These are phyloP conservation scores for Pestalotiopsis sp. DNA, from an alignment of 2,329 filamentous ascomycete genomes.

Conservation along the genomic window DNA sequence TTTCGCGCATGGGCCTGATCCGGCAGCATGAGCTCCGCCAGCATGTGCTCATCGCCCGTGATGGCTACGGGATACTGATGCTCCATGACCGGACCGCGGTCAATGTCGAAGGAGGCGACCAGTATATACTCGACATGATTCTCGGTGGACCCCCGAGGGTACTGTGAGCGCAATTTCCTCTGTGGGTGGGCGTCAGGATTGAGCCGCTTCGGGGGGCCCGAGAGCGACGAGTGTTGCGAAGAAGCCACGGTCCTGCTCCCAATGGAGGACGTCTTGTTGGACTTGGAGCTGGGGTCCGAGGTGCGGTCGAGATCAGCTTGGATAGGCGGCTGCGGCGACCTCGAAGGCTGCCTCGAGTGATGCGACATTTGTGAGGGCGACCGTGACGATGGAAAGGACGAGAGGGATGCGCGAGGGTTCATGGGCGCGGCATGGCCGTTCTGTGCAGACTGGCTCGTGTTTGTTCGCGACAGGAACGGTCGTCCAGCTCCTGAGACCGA, in stretches of 20 bases:
- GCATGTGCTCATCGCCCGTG: constrained; percentile 95
- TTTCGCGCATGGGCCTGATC: constrained; percentile 94
- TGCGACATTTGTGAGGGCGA: constrained; percentile 61
- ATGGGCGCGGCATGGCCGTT: constrained; percentile 22
- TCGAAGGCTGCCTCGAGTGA: constrained; percentile 49
- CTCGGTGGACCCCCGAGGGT: constrained; percentile 72
- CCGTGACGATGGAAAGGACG: constrained; percentile 63
- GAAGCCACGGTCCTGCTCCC: constrained; percentile 53
- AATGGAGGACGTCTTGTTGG: constrained; percentile 55
- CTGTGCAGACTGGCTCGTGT: constrained; percentile 38
- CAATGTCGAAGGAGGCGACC: constrained; percentile 96
- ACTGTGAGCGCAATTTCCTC: constrained; percentile 71
- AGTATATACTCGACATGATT: constrained; percentile 99
- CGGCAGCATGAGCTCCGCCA: constrained; percentile 97
- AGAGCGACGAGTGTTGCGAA: constrained; percentile 63
- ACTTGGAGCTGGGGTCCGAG: constrained; percentile 62
- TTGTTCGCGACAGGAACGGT: constrained; percentile 44
- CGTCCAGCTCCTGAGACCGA: constrained; percentile 39
- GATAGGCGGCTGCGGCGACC: constrained; percentile 55
- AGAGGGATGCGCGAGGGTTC: constrained; percentile 59
- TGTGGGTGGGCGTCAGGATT: constrained; percentile 53
- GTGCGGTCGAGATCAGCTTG: constrained; percentile 54
- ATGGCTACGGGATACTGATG: constrained; percentile 96
- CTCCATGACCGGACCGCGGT: constrained; percentile 95
- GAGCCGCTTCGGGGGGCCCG: constrained; percentile 47